These are phyloP conservation scores for Nakazawaea wyomingensis DNA, from an alignment of 805 yeast species.

Conservation along the genomic window DNA sequence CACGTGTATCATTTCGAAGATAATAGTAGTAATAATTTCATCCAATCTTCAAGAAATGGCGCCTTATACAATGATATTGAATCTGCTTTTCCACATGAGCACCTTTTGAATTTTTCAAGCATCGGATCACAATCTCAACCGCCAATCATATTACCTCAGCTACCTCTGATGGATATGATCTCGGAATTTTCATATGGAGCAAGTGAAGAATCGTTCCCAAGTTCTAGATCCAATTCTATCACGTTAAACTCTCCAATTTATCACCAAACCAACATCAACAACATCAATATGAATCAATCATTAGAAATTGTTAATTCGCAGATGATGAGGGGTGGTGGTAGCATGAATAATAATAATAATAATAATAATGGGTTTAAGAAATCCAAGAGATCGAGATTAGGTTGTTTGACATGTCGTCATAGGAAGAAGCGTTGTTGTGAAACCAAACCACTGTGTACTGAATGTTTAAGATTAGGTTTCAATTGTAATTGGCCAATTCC, in stretches of 20 bases:
- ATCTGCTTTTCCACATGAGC: not conserved
- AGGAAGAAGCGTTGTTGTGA: constrained; percentile 80
- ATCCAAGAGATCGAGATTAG: constrained; percentile 57
- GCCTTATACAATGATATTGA: not conserved
- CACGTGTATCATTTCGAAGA: too few relatives aligned
- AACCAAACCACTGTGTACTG: constrained; percentile 57
- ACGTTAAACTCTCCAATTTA: not conserved
- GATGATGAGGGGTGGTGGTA: too few relatives aligned
- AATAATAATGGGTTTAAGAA: constrained; percentile 18
- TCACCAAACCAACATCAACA: not conserved
- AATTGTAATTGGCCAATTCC: constrained; percentile 73
- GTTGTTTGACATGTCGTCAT: constrained; percentile 74
- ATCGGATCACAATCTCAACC: too few relatives aligned
- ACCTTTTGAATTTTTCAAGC: too few relatives aligned
- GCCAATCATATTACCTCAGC: too few relatives aligned
- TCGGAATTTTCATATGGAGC: not conserved
- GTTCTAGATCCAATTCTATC: constrained; percentile 5
- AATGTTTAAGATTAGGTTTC: constrained; percentile 60
- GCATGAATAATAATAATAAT: too few relatives aligned
- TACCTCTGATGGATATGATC: not conserved
- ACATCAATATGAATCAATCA: too few relatives aligned
- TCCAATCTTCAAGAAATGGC: not conserved
- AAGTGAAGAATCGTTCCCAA: not conserved
- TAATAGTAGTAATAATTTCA: not conserved
- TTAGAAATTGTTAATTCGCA: too few relatives aligned